These are phyloP conservation scores for Hypoxylon sp. DNA, from an alignment of 2,329 filamentous ascomycete genomes.

Conservation along the genomic window DNA sequence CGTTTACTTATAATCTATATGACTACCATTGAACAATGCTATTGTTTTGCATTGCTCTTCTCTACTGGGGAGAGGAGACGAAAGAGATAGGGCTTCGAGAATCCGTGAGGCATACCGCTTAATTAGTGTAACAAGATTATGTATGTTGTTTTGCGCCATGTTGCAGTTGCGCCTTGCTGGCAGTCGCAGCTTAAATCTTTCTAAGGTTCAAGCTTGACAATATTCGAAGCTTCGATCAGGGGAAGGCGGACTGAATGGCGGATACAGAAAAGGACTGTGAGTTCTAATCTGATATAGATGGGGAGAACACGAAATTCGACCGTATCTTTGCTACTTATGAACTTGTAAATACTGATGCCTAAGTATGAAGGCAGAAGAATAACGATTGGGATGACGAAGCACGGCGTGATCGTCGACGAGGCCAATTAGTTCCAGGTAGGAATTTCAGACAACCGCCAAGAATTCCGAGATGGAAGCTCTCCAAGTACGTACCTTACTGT, in stretches of 20 bases:
- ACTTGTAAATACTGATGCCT: conserved; percentile 36
- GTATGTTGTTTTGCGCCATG: conserved; percentile 89
- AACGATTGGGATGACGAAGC: conserved; percentile 23
- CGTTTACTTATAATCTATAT: conserved; percentile 12
- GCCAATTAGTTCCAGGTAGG: conserved; percentile 12
- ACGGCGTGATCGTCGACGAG: conserved; percentile 31
- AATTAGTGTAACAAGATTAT: conserved; percentile 96
- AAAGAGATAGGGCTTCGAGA: conserved; percentile 22
- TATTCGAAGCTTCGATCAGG: conserved; percentile 36
- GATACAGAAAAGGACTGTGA: not conserved
- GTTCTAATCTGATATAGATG: conserved; percentile 19
- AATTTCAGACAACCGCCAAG: conserved; percentile 43
- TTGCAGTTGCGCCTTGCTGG: conserved; percentile 37
- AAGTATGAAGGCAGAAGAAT: conserved; percentile 23
- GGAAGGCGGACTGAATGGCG: conserved; percentile 15
- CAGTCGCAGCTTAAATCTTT: conserved; percentile 4
- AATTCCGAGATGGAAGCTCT: conserved; percentile 17
- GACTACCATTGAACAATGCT: not conserved
- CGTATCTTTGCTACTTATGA: conserved; percentile 26
- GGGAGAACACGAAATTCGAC: conserved; percentile 5
- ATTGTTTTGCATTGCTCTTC: not conserved
- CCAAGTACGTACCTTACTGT: conserved; percentile 12
- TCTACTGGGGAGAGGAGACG: not conserved
- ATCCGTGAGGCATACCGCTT: conserved; percentile 80
- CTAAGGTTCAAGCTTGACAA: conserved; percentile 11